Conservation (phyloP, 2,329 filamentous ascomycete genomes). For the Phaeosphaeria sp. region DNA sequence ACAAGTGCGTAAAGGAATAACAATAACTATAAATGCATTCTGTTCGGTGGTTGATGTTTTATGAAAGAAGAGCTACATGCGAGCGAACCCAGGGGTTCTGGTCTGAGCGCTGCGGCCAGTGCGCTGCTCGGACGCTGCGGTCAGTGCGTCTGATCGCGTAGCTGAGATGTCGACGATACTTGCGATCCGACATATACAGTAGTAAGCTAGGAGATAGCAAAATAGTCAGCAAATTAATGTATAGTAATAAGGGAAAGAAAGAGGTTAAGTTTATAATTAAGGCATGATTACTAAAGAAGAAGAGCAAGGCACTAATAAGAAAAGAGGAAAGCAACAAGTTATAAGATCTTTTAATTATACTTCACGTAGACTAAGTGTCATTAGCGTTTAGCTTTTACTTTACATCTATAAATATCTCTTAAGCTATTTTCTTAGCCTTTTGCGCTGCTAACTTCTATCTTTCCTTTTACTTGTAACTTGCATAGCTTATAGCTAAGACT, state of each 20-base stretch:
- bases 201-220: conserved; percentile 38
- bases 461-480: conserved; percentile 45
- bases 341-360: conserved; percentile 7
- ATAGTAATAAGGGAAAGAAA: conserved; percentile 31
- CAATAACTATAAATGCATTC: too few relatives aligned
- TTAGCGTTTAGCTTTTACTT: not conserved
- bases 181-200: conserved; percentile 41
- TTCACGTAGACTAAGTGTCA: not conserved
- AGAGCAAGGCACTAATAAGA: conserved; percentile 15
- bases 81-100: too few relatives aligned
- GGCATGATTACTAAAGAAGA: conserved; percentile 32
- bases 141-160: too few relatives aligned
- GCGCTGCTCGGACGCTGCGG: too few relatives aligned
- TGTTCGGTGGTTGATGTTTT: too few relatives aligned
- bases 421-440: conserved; percentile 11
- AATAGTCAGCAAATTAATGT: conserved; percentile 36
- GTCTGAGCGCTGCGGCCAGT: too few relatives aligned
- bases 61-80: too few relatives aligned
- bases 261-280: conserved; percentile 42
- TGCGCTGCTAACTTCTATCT: conserved; percentile 18
- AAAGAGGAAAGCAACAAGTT: conserved; percentile 32
- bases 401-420: not conserved
- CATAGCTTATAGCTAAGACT: conserved; percentile 42
- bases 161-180: too few relatives aligned
- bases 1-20: too few relatives aligned